These are phyloP conservation scores for Cyphellophora europaea DNA, from an alignment of 2,329 filamentous ascomycete species.

Conservation along the genomic window DNA sequence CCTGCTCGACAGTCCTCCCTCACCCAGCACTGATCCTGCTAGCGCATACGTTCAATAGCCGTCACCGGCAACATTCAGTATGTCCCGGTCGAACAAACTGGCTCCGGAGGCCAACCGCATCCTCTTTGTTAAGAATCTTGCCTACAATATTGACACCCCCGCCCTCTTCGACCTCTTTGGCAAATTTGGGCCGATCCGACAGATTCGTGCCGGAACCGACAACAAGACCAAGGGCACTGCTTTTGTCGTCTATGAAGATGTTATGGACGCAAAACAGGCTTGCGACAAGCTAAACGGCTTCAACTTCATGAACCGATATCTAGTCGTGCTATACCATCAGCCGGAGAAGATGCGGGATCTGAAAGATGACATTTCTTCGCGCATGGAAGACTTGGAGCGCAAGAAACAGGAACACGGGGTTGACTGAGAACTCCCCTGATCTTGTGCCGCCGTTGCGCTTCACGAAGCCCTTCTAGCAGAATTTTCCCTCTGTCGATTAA, in stretches of 20 bases:
- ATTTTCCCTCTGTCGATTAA: too few species aligned
- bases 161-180: conserved; percentile 98
- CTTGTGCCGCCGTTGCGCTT: too few species aligned
- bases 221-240: conserved; percentile 97
- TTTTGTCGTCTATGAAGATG: conserved; percentile 99
- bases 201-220: conserved; percentile 97
- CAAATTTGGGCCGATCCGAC: conserved; percentile 91
- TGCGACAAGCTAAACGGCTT: conserved; percentile 99
- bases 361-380: conserved; percentile 87
- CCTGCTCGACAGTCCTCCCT: too few species aligned
- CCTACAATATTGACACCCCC: conserved; percentile 98
- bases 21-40: too few species aligned
- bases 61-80: conserved; percentile 6
- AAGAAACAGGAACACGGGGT: conserved; percentile 97
- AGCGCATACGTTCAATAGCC: too few species aligned
- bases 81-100: conserved; percentile 54
- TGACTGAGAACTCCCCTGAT: conserved; percentile 85
- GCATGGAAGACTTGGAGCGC: conserved; percentile 95
- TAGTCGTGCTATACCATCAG: conserved; percentile 77
- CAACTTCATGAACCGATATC: conserved; percentile 99
- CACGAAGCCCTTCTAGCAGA: too few species aligned
- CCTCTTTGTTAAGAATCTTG: conserved; percentile 99
- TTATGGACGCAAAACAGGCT: conserved; percentile 95
- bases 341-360: conserved; percentile 70
- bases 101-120: conserved; percentile 99